Conservation (phyloP, 352 stramenopile species). For the Aphanomyces cochlioides region DNA sequence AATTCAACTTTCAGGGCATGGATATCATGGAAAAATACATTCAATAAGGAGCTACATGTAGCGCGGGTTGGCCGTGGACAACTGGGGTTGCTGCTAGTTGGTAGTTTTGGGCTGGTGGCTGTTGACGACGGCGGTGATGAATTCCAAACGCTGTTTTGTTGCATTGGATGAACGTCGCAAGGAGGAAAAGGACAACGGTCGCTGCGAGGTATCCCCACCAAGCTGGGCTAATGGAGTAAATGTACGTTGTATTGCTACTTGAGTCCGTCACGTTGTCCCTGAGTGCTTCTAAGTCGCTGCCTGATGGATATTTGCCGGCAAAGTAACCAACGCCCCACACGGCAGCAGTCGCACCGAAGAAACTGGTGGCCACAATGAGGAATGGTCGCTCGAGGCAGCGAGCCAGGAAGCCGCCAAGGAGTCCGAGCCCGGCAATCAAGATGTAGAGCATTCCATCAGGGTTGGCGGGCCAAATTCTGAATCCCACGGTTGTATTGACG, state of each 20-base stretch:
- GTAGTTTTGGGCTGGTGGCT: background rate
- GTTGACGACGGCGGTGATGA: slow-evolving; percentile 2
- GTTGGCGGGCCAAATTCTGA: slow-evolving; percentile 49
- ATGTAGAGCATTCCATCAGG: slow-evolving; percentile 43
- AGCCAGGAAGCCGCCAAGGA: slow-evolving; percentile 45
- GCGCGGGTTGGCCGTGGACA: background rate
- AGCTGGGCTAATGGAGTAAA: slow-evolving; percentile 59
- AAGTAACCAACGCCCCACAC: slow-evolving; percentile 64
- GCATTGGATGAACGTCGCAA: slow-evolving; percentile 45
- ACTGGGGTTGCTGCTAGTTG: background rate
- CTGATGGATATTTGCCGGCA: slow-evolving; percentile 58
- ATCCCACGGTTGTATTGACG: slow-evolving; percentile 50
- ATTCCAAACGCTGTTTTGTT: slow-evolving; percentile 30
- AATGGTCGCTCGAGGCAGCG: slow-evolving; percentile 45
- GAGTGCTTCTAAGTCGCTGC: slow-evolving; percentile 50
- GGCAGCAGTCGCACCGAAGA: slow-evolving; percentile 43
- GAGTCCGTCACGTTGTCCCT: slow-evolving; percentile 35
- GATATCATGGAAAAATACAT: no score
- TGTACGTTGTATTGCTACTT: slow-evolving; percentile 36
- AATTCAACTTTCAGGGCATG: no score
- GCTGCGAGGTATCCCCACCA: slow-evolving; percentile 76
- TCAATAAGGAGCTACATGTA: background rate
- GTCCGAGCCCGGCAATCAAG: slow-evolving; percentile 42
- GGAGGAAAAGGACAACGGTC: slow-evolving; percentile 50
- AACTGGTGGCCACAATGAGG: slow-evolving; percentile 57